Conservation (phyloP, 1,284 basidiomycete genomes). For the Moesziomyces antarcticus region DNA sequence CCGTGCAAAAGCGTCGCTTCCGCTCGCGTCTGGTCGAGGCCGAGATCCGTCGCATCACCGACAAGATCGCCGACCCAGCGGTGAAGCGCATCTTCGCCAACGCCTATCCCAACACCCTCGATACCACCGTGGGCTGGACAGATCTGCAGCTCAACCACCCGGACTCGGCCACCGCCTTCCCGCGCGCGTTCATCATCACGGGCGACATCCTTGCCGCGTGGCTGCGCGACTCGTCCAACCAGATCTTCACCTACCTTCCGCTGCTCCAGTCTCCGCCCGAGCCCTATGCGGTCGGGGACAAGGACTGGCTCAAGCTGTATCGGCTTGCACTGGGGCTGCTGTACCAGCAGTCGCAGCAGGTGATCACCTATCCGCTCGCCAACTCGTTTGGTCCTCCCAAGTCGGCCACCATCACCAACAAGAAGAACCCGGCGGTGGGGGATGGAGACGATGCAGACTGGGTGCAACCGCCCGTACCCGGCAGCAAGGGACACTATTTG, state of each 20-base stretch:
- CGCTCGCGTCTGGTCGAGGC: slow-evolving; percentile 41
- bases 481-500: slow-evolving; percentile 20
- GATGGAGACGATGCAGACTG: slow-evolving; percentile 33
- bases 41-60: slow-evolving; percentile 38
- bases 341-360: slow-evolving; percentile 50
- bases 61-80: slow-evolving; percentile 42
- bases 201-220: slow-evolving; percentile 53
- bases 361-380: slow-evolving; percentile 43
- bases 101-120: slow-evolving; percentile 49
- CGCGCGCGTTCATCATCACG: slow-evolving; percentile 50
- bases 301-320: slow-evolving; percentile 52
- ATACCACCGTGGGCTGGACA: slow-evolving; percentile 53
- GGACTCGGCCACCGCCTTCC: slow-evolving; percentile 35
- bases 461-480: slow-evolving; percentile 45
- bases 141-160: slow-evolving; percentile 44
- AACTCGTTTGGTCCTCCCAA: slow-evolving; percentile 54
- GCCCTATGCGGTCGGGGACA: slow-evolving; percentile 19
- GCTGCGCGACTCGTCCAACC: slow-evolving; percentile 49
- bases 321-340: slow-evolving; percentile 43
- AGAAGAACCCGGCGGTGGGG: slow-evolving; percentile 39
- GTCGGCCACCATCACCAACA: slow-evolving; percentile 38
- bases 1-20: slow-evolving; percentile 24
- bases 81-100: slow-evolving; percentile 46
- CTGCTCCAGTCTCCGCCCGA: slow-evolving; percentile 25
- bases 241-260: slow-evolving; percentile 47